Evolutionary conservation across 768 basidiomycete genomes (phyloP), one percentile per base, ranked within the genome.

Genomic region (Auriscalpium orientale): DNA sequence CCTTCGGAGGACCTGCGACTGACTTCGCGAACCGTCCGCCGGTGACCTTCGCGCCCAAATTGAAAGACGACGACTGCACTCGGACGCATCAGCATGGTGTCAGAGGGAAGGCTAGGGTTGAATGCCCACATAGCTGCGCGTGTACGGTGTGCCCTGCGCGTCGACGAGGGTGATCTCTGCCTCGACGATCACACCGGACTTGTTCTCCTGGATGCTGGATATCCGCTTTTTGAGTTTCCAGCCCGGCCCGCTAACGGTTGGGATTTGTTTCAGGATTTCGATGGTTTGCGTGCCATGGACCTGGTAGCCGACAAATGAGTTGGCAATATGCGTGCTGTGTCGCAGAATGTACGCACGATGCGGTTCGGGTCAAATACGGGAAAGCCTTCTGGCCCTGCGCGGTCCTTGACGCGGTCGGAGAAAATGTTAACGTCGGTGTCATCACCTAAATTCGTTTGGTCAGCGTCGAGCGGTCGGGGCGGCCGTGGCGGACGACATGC

Each of bases 271-370:
- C 57, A 94, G 65, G 28, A 91, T 78, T 68, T 93, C 83, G 56
- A 94, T 88, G 8, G 81, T 83, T 67, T 92, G 90, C 11, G 82
- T 82, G 6, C 74, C 91, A 64, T 94, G 91, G 4, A 91, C 84
- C 86, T 90, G 56, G 16, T 40, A 38, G 28, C 28, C 28, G 28
- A 28, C 28, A 28, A n/a, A 28, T 28, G 1, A 28, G 28, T 28
- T 28, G 28, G 7, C 28, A 28, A 5, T 3, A 28, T 28, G 28
- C 28, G 28, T 28, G 28, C 4, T 2, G 28, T 5, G 28, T 28
- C 28, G 28, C 1, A 2, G 4, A 5, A 28, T 3, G 7, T 4
- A 70, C 84, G 48, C 64, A 90, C 90, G 43, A 84, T 76, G 43
- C 82, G 81, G 67, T 83, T 84, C 12, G 88, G 79, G 68, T 88